Evolutionary conservation across 75 land plant genomes (phyloP), one percentile per base, ranked within the genome.

Genomic region (Pinus albicaulis): DNA sequence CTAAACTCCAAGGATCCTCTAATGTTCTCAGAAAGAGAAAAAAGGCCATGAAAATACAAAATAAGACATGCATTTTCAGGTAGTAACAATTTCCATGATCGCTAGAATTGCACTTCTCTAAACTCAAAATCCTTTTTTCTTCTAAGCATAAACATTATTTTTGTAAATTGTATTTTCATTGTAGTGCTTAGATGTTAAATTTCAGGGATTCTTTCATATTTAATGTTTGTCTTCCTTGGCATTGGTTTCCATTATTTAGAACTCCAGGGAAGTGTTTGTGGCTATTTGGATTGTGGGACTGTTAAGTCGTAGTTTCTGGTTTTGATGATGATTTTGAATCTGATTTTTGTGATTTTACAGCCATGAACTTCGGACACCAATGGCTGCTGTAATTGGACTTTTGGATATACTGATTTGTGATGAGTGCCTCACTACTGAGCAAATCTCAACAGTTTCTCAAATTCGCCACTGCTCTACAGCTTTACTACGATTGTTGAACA

Each of bases 341-440:
- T 38, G n/a, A 48, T 73, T 73, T 74, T 55, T 55, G 5, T 23
- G 20, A 70, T 64, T 14, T 61, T 78, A 76, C 86, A 93, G 96
- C 81, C 96, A 93, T 80, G 96, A 93, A 71, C 77, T 93, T 57
- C 81, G 96, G 38, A 93, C 96, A 79, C 96, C 96, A 56, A 93
- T 93, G 96, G 96, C 96, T 73, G 93, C 89, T 41, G 89, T 93
- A 4, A 91, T 93, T 66, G 96, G 96, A 55, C 79, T 93, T 70
- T 80, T 93, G 82, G 96, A 93, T 77, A 90, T 93, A 57, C 88
- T 93, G 24, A 83, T 89, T 22, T 79, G 85, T 76, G 91, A 90
- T 77, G 89, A 86, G 34, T 83, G 82, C 73, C 88, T 93, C 24
- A 76, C 89, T 57, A 80, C 81, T 75, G 96, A 93, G 76, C 96